These are phyloP conservation scores for Amylocarpus encephaloides DNA, from an alignment of 2,329 filamentous ascomycete genomes.

Conservation along the genomic window DNA sequence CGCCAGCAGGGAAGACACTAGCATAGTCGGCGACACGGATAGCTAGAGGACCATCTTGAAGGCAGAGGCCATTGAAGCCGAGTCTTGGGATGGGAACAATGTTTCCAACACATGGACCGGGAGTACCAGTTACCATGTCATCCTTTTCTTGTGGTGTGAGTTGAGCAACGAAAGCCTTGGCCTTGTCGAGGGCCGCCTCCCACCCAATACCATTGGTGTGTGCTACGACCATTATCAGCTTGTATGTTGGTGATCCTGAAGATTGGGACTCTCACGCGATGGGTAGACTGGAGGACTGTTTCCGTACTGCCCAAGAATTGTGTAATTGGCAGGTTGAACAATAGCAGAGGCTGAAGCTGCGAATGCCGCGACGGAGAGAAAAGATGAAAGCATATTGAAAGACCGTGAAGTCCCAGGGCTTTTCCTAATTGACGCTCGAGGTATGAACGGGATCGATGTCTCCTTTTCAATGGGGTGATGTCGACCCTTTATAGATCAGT, in stretches of 20 bases:
- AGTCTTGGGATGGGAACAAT: constrained; percentile 21
- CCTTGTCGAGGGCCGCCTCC: constrained; percentile 63
- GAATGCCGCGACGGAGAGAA: constrained; percentile 13
- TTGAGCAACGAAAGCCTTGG: constrained; percentile 57
- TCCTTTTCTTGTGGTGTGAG: constrained; percentile 77
- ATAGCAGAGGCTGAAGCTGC: constrained; percentile 17
- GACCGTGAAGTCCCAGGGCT: neutral
- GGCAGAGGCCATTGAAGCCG: constrained; percentile 24
- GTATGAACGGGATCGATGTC: neutral
- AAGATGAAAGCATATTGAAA: constrained; percentile 5
- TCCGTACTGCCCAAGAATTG: constrained; percentile 17
- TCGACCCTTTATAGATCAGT: neutral
- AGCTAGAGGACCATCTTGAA: constrained; percentile 48
- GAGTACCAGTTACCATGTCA: constrained; percentile 18
- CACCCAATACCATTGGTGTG: constrained; percentile 37
- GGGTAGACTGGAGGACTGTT: constrained; percentile 21
- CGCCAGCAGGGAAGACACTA: constrained; percentile 62
- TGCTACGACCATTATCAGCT: constrained; percentile 25
- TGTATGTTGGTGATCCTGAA: neutral
- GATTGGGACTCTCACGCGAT: constrained; percentile 17
- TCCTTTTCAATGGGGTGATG: neutral
- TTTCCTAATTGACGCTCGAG: neutral
- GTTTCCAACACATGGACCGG: constrained; percentile 21
- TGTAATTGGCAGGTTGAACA: constrained; percentile 16
- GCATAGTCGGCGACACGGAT: constrained; percentile 65